These are phyloP conservation scores for Aspergillus carbonarius DNA, from an alignment of 2,329 filamentous ascomycete genomes.

Conservation along the genomic window DNA sequence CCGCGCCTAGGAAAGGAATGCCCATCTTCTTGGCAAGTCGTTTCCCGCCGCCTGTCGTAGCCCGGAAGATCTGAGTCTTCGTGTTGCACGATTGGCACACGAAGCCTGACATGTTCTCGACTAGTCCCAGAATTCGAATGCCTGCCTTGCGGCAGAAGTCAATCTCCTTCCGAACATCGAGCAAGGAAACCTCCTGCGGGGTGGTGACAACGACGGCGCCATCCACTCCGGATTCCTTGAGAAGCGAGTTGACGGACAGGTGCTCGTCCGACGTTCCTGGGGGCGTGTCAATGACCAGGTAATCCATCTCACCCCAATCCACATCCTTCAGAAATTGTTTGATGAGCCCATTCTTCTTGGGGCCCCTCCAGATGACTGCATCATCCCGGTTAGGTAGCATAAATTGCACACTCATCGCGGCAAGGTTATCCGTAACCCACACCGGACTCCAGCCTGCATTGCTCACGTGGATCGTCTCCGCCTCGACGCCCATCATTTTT, in stretches of 20 bases:
- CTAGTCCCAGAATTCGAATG: constrained; percentile 81
- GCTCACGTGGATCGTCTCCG: constrained; percentile 89
- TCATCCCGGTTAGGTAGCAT: constrained; percentile 94
- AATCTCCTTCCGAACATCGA: constrained; percentile 96
- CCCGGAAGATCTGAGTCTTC: constrained; percentile 77
- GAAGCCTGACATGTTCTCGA: constrained; percentile 98
- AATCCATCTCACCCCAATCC: constrained; percentile 94
- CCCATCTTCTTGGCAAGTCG: constrained; percentile 80
- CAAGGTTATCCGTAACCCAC: constrained; percentile 91
- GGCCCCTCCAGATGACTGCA: constrained; percentile 94
- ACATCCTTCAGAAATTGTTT: constrained; percentile 98
- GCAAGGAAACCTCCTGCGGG: constrained; percentile 85
- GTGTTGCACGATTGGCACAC: constrained; percentile 91
- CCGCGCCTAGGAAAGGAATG: constrained; percentile 83
- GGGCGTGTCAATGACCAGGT: constrained; percentile 89
- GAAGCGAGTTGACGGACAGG: constrained; percentile 84
- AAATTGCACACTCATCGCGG: constrained; percentile 97
- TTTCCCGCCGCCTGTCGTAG: constrained; percentile 84
- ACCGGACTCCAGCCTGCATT: constrained; percentile 90
- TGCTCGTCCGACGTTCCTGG: constrained; percentile 96
- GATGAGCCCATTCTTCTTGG: constrained; percentile 98
- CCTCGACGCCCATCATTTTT: constrained; percentile 97
- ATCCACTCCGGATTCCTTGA: constrained; percentile 89
- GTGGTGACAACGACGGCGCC: constrained; percentile 92
- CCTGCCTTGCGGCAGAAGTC: constrained; percentile 96